These are phyloP conservation scores for Neurospora intermedia DNA, from an alignment of 495 filamentous ascomycete genomes.

Conservation along the genomic window DNA sequence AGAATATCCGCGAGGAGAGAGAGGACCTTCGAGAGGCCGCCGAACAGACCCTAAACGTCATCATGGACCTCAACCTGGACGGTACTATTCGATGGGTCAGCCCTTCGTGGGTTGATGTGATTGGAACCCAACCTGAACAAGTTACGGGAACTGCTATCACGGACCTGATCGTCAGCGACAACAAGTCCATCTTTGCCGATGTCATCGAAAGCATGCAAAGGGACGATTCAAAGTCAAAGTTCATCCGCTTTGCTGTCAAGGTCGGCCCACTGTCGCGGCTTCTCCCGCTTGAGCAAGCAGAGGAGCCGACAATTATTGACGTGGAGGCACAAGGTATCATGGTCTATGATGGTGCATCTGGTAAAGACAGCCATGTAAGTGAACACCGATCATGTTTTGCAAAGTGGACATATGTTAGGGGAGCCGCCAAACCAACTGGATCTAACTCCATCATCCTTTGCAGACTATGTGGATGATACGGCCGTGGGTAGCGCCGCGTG, in stretches of 20 bases:
- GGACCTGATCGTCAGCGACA: conserved; percentile 64
- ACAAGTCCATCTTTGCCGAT: conserved; percentile 66
- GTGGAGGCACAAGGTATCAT: conserved; percentile 96
- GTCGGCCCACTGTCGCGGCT: conserved; percentile 67
- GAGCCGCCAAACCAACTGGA: conserved; percentile 12
- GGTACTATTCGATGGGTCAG: conserved; percentile 90
- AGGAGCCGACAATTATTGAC: conserved; percentile 48
- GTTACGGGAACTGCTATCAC: conserved; percentile 70
- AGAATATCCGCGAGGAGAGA: conserved; percentile 56
- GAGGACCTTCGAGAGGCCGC: conserved; percentile 91
- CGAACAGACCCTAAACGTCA: conserved; percentile 91
- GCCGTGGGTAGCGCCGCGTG: conserved; percentile 76
- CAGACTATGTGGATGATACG: conserved; percentile 99
- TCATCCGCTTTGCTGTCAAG: conserved; percentile 71
- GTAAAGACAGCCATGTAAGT: conserved; percentile 83
- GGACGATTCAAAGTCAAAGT: conserved; percentile 86
- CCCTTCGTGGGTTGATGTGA: conserved; percentile 90
- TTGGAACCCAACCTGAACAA: conserved; percentile 64
- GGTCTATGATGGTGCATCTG: conserved; percentile 83
- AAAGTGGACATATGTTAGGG: not conserved
- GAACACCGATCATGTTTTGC: not conserved
- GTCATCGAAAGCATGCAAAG: conserved; percentile 80
- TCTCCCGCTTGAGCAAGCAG: conserved; percentile 38
- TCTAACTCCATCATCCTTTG: not conserved
- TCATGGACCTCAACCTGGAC: conserved; percentile 83